These are phyloP conservation scores for Neofusicoccum parvum DNA, from an alignment of 2,329 filamentous ascomycete species.

Conservation along the genomic window DNA sequence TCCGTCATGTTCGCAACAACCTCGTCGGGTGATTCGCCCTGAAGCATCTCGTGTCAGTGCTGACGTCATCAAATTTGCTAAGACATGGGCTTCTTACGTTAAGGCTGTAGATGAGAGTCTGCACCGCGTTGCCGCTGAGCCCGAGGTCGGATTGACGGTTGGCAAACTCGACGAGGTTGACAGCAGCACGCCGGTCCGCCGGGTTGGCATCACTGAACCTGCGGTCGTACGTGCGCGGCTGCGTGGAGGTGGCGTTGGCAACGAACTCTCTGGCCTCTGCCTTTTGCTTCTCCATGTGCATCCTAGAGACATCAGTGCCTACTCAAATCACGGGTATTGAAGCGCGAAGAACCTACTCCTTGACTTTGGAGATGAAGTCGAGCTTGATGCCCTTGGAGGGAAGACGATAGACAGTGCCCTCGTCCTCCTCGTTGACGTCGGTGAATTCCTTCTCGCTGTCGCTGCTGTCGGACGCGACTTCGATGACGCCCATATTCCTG, in stretches of 20 bases:
- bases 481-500: conserved; percentile 52
- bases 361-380: conserved; percentile 65
- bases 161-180: conserved; percentile 63
- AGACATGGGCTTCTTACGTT: conserved; percentile 56
- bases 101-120: conserved; percentile 60
- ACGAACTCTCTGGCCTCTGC: conserved; percentile 22
- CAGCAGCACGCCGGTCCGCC: conserved; percentile 66
- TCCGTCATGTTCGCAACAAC: conserved; percentile 28
- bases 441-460: conserved; percentile 46
- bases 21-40: conserved; percentile 42
- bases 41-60: conserved; percentile 38
- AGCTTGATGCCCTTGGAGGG: conserved; percentile 51
- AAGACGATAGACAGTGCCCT: conserved; percentile 46
- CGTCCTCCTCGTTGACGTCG: conserved; percentile 41
- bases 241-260: conserved; percentile 27
- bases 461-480: conserved; percentile 48
- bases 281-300: not conserved
- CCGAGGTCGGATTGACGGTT: conserved; percentile 54
- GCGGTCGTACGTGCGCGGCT: not conserved
- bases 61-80: conserved; percentile 31
- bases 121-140: conserved; percentile 48
- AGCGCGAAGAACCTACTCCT: conserved; percentile 36
- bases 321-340: not conserved
- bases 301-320: not conserved
- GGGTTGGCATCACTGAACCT: conserved; percentile 36